These are phyloP conservation scores for Russula abietina DNA, from an alignment of 768 basidiomycete genomes.

Conservation along the genomic window DNA sequence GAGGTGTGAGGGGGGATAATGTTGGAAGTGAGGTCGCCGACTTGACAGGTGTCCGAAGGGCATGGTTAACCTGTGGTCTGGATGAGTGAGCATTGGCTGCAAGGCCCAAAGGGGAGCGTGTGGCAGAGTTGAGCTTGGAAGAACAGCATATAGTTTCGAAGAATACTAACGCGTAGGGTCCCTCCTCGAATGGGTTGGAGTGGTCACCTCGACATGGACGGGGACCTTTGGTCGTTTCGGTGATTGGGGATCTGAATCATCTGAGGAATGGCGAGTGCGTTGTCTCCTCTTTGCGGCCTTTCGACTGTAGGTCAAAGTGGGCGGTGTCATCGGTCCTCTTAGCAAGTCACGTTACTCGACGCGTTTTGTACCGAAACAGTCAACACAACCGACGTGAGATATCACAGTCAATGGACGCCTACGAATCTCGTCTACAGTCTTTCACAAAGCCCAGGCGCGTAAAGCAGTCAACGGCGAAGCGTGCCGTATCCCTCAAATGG, in stretches of 20 bases:
- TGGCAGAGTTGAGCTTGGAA: neutral
- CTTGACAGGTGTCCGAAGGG: conserved; percentile 24
- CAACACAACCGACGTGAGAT: neutral
- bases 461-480: conserved; percentile 45
- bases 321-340: conserved; percentile 9
- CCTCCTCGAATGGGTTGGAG: neutral
- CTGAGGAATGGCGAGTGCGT: conserved; percentile 2
- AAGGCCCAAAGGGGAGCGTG: neutral
- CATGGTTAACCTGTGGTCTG: conserved; percentile 11
- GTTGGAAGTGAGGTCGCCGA: conserved; percentile 6
- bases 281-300: conserved; percentile 6
- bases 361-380: neutral
- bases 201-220: neutral
- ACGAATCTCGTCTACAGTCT: conserved; percentile 49
- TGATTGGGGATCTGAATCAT: conserved; percentile 15
- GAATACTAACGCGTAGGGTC: conserved; percentile 9
- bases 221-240: conserved; percentile 32
- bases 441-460: conserved; percentile 59
- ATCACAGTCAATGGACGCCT: conserved; percentile 17
- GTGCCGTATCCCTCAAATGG: conserved; percentile 57
- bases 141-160: neutral
- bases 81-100: conserved; percentile 2
- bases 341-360: conserved; percentile 14
- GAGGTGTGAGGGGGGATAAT: conserved; percentile 22
- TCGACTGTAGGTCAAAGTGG: conserved; percentile 10